Evolutionary conservation across 164 flowering plant species (phyloP).

Genomic region (Buxus sempervirens): DNA sequence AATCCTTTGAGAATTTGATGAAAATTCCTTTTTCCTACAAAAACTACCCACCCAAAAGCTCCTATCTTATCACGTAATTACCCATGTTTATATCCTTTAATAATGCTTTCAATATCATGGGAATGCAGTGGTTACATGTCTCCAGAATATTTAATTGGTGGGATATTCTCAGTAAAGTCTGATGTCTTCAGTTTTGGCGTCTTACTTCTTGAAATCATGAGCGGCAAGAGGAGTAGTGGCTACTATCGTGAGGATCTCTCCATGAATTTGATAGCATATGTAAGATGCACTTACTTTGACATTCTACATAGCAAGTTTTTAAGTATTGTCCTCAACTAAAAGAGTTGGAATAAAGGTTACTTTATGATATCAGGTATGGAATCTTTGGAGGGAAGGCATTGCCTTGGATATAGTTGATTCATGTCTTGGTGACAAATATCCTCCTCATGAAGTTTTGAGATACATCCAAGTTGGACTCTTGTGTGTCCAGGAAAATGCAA

Average conservation of each 20-base stretch:
- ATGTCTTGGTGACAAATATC: neutral
- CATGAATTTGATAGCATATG: conserved; percentile 13
- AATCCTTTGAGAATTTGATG: neutral
- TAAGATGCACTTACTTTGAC: conserved; percentile 3
- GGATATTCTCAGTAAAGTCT: neutral
- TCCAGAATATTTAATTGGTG: neutral
- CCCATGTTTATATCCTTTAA: no score
- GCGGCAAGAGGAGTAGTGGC: conserved; percentile 10
- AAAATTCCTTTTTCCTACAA: no score
- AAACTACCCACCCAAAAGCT: no score
- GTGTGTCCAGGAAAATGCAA: neutral
- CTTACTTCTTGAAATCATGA: conserved; percentile 17
- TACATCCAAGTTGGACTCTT: conserved; percentile 4
- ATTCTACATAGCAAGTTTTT: no score
- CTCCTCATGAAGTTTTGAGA: neutral
- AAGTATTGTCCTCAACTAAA: no score
- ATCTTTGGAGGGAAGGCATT: neutral
- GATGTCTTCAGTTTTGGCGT: conserved; percentile 17
- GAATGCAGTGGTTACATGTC: neutral
- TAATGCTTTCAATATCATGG: neutral
- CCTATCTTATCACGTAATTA: no score
- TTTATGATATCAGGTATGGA: conserved; percentile 3
- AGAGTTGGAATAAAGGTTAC: neutral
- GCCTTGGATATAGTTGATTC: conserved; percentile 7
- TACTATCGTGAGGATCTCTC: conserved; percentile 4